Conservation (phyloP, 441 rosid species). For the Dalechampia spathulata region DNA sequence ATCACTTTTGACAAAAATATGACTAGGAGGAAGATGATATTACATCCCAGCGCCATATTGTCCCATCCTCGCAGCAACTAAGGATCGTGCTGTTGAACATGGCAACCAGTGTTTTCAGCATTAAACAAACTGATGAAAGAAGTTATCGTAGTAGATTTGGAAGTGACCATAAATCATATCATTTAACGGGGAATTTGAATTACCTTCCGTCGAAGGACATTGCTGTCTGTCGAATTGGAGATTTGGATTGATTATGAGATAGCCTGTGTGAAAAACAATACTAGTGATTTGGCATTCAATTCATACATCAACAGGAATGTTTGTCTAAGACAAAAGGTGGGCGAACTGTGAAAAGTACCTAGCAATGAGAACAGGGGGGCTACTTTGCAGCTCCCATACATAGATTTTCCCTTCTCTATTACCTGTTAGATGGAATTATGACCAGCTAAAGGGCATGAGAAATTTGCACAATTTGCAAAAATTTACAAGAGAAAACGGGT, state of each 20-base stretch:
- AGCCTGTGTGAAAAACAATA: constrained; percentile 36
- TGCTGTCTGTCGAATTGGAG: constrained; percentile 89
- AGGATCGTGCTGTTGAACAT: constrained; percentile 74
- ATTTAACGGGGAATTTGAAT: neutral
- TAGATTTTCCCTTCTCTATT: constrained; percentile 92
- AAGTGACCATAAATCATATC: neutral
- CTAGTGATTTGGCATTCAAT: too few relatives aligned
- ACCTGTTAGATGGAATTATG: constrained; percentile 41
- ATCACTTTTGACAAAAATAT: neutral
- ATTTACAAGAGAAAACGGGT: neutral
- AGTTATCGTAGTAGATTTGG: neutral
- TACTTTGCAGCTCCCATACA: constrained; percentile 89
- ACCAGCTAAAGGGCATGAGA: neutral
- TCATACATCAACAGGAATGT: neutral
- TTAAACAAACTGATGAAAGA: neutral
- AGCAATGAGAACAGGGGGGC: constrained; percentile 87
- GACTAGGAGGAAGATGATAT: constrained; percentile 26
- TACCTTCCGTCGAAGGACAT: constrained; percentile 94
- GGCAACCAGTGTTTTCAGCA: neutral
- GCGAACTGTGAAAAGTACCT: constrained; percentile 28
- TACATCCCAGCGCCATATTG: constrained; percentile 95
- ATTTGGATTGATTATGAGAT: constrained; percentile 68
- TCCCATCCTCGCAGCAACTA: constrained; percentile 91
- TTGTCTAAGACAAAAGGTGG: neutral
- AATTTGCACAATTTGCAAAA: neutral